Base-by-base conservation (phyloP, 2,329 filamentous ascomycete species). In the Chalara sp. region DNA sequence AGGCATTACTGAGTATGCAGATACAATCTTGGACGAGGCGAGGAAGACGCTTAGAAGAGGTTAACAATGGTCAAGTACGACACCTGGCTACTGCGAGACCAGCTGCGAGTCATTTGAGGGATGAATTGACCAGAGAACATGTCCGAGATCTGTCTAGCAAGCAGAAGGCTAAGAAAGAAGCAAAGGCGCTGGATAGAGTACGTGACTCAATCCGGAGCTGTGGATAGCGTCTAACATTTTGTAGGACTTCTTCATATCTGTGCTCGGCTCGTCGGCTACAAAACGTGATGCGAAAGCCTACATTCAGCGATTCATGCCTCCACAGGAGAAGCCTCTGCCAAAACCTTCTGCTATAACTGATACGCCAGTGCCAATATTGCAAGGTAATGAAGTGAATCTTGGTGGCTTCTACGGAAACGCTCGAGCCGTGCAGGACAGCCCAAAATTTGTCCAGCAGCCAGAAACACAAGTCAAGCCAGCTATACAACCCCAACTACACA, bases 261-360 rank as follows among this genome's bases (percentile, higher is more conserved):
- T 97, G 4, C 75, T 99, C 32, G 89, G 88, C 62, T 89, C 91
- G 13, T 89, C 90, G 8, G 87, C 91, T 5, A 96, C 92, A 0
- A 95, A 91, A 69, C 83, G 93, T 61, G 93, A 99, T 71, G 90
- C 91, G 45, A 91, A 87, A 68, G 84, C 88, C 37, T 99, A 96
- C 65, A 77, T 99, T 12, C 86, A 93, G 60, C 91, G 89, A 54
- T 95, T 96, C 66, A 84, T 81, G 46, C 70, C 71, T 6, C 54
- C 65, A 54, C 53, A 65, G 56, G 48, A 63, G n/a, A 61, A 65
- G 57, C 32, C 46, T 12, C 37, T 35, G 6, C 30, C 41, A 30
- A 55, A 44, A 41, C 29, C 53, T 6, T 10, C 43, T 10, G 8
- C 50, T 13, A 6, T 31, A 7, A 13, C 48, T 37, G 48, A 51